Percentiles rank a stretch among this genome's conserved stretches.
Conservation (phyloP, 495 filamentous ascomycete genomes). For the Cenococcum geophilum region DNA sequence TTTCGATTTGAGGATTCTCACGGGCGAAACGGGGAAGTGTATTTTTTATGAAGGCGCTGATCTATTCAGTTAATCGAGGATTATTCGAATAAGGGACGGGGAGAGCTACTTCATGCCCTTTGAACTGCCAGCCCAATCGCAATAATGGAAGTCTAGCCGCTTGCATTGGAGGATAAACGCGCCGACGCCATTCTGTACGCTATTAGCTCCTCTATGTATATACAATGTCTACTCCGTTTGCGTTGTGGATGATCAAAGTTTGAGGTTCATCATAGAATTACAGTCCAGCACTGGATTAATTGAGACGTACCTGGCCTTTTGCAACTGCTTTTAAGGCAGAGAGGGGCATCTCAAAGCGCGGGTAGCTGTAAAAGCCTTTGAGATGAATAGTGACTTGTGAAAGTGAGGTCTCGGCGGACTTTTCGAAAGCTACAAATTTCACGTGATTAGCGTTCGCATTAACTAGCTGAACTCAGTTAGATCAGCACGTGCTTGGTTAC, state of each 20-base stretch:
- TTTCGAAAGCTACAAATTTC: too few species aligned
- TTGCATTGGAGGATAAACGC: slow-evolving; percentile 97
- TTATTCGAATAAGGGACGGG: neutral
- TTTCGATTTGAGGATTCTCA: slow-evolving; percentile 81
- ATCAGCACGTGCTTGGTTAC: too few species aligned
- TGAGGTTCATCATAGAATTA: neutral
- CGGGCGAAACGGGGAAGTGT: slow-evolving; percentile 68
- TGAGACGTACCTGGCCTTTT: slow-evolving; percentile 51
- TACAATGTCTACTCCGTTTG: too few species aligned
- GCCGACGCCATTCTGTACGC: slow-evolving; percentile 79
- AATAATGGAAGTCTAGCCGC: slow-evolving; percentile 91
- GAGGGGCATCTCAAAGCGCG: slow-evolving; percentile 57
- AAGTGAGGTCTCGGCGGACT: neutral
- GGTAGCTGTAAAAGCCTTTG: neutral
- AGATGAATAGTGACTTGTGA: neutral
- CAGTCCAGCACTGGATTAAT: neutral
- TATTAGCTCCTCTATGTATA: slow-evolving; percentile 5
- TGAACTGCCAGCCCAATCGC: slow-evolving; percentile 88
- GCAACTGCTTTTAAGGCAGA: slow-evolving; percentile 53
- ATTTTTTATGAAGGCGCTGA: slow-evolving; percentile 72
- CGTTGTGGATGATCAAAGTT: neutral
- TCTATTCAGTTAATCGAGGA: slow-evolving; percentile 4
- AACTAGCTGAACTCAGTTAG: too few species aligned
- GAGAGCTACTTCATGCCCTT: slow-evolving; percentile 81
- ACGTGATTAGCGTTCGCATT: too few species aligned